phyloP scores from a whole-genome alignment of 129 eudicot genomes.

The Tagetes erecta region DNA sequence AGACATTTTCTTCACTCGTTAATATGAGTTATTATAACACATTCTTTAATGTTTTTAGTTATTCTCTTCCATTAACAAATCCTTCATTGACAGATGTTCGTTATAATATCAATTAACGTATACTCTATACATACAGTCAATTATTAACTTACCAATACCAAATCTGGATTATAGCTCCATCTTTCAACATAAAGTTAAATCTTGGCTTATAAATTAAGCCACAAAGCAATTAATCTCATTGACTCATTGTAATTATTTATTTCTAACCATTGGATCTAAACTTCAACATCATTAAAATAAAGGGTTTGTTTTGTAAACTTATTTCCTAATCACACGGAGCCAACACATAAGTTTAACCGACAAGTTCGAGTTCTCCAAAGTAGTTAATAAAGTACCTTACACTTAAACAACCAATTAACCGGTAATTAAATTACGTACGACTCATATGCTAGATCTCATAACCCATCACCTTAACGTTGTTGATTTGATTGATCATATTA shows the following conservation, averaged over 20 bases:
- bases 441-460: constrained; percentile 13
- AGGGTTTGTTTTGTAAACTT: neutral
- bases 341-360: constrained; percentile 6
- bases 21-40: neutral
- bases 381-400: neutral
- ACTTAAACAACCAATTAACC: constrained; percentile 5
- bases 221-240: too few species aligned
- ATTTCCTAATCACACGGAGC: constrained; percentile 13
- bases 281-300: neutral
- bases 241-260: too few species aligned
- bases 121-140: too few species aligned
- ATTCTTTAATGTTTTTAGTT: neutral
- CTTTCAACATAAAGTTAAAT: too few species aligned
- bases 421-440: neutral
- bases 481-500: neutral
- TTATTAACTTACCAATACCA: too few species aligned
- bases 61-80: neutral
- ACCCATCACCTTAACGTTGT: neutral
- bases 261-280: neutral
- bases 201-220: too few species aligned
- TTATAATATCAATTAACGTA: too few species aligned
- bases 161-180: too few species aligned
- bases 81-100: too few species aligned
- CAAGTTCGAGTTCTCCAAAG: constrained; percentile 20
- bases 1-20: neutral